Percentiles rank a stretch among this genome's conserved stretches.
Evolutionary conservation across 1,139 yeast genomes (phyloP).

Genomic region (Candida buenavistaensis): DNA sequence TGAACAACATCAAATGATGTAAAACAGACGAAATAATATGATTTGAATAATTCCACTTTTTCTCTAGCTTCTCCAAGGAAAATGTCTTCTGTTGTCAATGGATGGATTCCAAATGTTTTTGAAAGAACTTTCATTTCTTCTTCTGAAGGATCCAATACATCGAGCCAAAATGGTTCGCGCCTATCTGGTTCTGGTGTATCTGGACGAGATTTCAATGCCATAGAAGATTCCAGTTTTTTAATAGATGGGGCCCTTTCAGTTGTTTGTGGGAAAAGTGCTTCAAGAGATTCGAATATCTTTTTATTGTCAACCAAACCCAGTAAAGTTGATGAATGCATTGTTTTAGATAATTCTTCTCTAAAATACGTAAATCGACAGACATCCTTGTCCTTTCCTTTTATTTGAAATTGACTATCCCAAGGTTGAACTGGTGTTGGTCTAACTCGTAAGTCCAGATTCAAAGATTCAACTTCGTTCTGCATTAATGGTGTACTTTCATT

Average conservation of each 20-base stretch:
- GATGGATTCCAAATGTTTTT: conserved; percentile 92
- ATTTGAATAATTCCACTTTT: conserved; percentile 87
- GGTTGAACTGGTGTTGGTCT: conserved; percentile 78
- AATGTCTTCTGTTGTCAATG: conserved; percentile 93
- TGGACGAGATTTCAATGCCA: conserved; percentile 16
- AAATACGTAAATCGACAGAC: conserved; percentile 80
- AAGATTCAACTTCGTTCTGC: conserved; percentile 56
- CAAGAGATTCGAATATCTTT: conserved; percentile 11
- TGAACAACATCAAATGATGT: conserved; percentile 87
- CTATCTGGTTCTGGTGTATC: conserved; percentile 17
- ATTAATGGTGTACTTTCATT: conserved; percentile 29
- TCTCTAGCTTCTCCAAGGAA: conserved; percentile 93
- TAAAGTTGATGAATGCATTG: conserved; percentile 86
- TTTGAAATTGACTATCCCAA: conserved; percentile 57
- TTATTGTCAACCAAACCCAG: conserved; percentile 60
- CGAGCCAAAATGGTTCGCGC: conserved; percentile 81
- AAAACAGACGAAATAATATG: conserved; percentile 90
- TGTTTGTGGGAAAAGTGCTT: conserved; percentile 34
- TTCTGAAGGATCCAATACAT: conserved; percentile 89
- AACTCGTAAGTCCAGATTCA: conserved; percentile 32
- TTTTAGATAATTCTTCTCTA: conserved; percentile 83
- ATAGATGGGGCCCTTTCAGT: conserved; percentile 15
- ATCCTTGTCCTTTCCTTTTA: conserved; percentile 20
- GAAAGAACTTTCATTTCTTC: conserved; percentile 94
- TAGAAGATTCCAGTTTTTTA: conserved; percentile 6